These are phyloP conservation scores for Mallotus repandus DNA, from an alignment of 441 rosid genomes.

Conservation along the genomic window DNA sequence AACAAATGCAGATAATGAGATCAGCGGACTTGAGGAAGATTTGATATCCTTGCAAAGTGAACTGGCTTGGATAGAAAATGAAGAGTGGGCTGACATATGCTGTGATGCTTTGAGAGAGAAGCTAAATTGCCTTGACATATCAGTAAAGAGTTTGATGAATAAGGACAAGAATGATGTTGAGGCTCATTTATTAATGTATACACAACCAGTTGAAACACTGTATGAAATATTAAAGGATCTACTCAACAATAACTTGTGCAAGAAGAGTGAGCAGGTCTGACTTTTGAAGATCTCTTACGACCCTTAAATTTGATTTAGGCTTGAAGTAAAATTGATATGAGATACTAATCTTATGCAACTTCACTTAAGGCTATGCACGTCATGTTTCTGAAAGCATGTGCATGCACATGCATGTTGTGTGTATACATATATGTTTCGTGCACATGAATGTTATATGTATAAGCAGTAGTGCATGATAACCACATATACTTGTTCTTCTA, in stretches of 20 bases:
- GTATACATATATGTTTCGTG: background rate
- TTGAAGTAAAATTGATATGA: background rate
- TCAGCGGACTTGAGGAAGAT: constrained; percentile 47
- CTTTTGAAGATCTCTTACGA: constrained; percentile 15
- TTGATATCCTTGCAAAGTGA: constrained; percentile 42
- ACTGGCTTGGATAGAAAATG: constrained; percentile 47
- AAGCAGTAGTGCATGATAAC: background rate
- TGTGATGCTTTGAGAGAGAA: constrained; percentile 46
- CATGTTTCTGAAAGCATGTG: background rate
- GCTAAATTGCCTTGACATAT: constrained; percentile 34
- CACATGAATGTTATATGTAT: background rate
- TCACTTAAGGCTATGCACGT: background rate
- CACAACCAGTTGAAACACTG: constrained; percentile 40
- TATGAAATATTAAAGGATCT: constrained; percentile 43
- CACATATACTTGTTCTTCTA: background rate
- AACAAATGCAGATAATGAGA: constrained; percentile 49
- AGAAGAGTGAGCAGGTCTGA: constrained; percentile 40
- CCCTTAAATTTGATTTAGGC: constrained; percentile 1
- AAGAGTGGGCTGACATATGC: constrained; percentile 46
- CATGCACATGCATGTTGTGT: background rate
- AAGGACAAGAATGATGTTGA: constrained; percentile 32
- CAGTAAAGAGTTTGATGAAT: constrained; percentile 36
- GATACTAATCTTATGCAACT: background rate
- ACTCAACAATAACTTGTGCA: constrained; percentile 26
- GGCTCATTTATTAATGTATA: constrained; percentile 33